Conservation (phyloP, 768 basidiomycete species). For the Lactifluus echinatus region DNA sequence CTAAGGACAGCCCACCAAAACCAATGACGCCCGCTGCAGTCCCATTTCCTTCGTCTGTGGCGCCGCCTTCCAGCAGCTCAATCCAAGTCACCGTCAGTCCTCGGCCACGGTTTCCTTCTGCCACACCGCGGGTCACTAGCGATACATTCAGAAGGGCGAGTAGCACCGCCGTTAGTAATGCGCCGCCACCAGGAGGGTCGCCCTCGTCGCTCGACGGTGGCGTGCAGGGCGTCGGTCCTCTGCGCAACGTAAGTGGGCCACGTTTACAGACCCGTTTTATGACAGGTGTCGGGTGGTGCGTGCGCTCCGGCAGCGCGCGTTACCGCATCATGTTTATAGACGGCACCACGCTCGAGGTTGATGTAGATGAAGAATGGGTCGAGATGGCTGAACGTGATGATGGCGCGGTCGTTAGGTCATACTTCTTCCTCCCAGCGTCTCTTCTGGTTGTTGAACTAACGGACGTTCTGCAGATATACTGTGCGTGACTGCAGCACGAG, state of each 20-base stretch:
- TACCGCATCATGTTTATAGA: slow-evolving; percentile 40
- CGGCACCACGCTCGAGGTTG: slow-evolving; percentile 33
- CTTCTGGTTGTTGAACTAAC: neutral
- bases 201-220: slow-evolving; percentile 20
- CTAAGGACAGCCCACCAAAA: neutral
- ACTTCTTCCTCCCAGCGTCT: neutral
- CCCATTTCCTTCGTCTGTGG: neutral
- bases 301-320: slow-evolving; percentile 32
- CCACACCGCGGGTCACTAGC: neutral
- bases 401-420: slow-evolving; percentile 25
- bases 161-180: slow-evolving; percentile 19
- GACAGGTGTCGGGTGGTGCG: slow-evolving; percentile 36
- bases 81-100: slow-evolving; percentile 14
- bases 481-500: slow-evolving; percentile 30
- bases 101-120: slow-evolving; percentile 14
- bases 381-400: slow-evolving; percentile 28
- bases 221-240: slow-evolving; percentile 7
- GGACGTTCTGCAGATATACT: slow-evolving; percentile 24
- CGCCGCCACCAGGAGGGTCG: neutral
- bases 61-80: neutral
- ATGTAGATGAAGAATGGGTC: slow-evolving; percentile 37
- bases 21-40: neutral
- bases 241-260: neutral
- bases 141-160: slow-evolving; percentile 17
- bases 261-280: slow-evolving; percentile 33